phyloP scores from a whole-genome alignment of 2,329 filamentous ascomycete genomes.

The Phialemoniopsis sp. region DNA sequence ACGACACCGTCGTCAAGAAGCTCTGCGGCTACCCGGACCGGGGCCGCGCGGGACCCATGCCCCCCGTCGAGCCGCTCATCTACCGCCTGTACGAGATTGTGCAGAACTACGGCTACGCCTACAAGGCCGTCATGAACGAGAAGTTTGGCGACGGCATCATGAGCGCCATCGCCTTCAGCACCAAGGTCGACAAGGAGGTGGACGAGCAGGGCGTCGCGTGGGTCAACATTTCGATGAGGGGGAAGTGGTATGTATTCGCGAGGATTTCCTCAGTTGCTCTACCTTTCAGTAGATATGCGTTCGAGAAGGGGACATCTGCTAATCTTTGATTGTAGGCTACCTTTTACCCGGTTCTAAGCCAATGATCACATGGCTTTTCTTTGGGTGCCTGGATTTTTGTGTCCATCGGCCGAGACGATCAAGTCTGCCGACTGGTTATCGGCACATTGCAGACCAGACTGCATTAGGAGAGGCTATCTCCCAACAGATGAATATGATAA shows the following conservation, averaged over 20 bases:
- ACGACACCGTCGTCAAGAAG: conserved; percentile 51
- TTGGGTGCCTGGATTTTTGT: background rate
- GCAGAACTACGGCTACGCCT: conserved; percentile 95
- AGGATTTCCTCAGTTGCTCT: too few relatives aligned
- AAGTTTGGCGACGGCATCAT: conserved; percentile 95
- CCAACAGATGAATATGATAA: too few relatives aligned
- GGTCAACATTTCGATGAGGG: conserved; percentile 79
- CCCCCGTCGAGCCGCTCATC: conserved; percentile 78
- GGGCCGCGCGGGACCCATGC: conserved; percentile 76
- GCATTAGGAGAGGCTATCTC: too few relatives aligned
- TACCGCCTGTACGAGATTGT: conserved; percentile 92
- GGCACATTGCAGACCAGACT: background rate
- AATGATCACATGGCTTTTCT: background rate
- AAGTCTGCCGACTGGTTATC: background rate
- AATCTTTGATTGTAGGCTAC: conserved; percentile 21
- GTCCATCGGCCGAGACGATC: background rate
- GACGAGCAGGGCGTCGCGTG: conserved; percentile 77
- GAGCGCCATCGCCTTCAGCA: conserved; percentile 90
- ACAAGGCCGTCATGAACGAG: conserved; percentile 93
- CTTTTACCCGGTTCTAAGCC: conserved; percentile 26
- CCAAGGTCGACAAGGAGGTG: conserved; percentile 84
- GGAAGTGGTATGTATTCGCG: conserved; percentile 66
- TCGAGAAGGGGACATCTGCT: background rate
- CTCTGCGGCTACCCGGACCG: conserved; percentile 75
- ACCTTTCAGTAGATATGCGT: too few relatives aligned